Evolutionary conservation across 1,284 basidiomycete genomes (phyloP), one percentile per base, ranked within the genome.

Genomic region (Rugiboletus extremiorientalis): DNA sequence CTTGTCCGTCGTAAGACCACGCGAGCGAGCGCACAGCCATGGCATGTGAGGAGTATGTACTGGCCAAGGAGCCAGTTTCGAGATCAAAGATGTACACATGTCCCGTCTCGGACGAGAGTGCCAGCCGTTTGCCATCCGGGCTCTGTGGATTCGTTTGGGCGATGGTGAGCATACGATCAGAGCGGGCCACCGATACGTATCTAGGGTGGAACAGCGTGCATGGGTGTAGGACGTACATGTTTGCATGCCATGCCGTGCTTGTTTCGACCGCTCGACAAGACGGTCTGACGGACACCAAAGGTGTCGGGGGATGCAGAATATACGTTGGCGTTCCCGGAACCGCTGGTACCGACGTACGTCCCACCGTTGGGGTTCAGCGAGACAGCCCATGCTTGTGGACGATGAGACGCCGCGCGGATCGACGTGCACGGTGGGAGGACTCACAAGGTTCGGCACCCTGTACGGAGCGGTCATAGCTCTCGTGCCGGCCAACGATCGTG

Each of bases 231-330:
- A 82, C 89, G 65, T 71, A 94, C 93, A 77, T 92, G 84, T 68
- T 82, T 77, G 65, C 90, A 85, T 52, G 78, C 81, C 85, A 95
- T 89, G 40, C 92, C 92, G 67, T 92, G 94, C 70, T 89, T 94
- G 61, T 78, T 84, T 65, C 89, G 83, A 11, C 89, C 90, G 36
- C 84, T 85, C 22, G 86, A 75, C 15, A 93, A 73, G 34, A 78
- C 79, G 14, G 80, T 69, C 28, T 84, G 72, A 30, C 77, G 78
- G 63, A 83, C 75, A 37, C 89, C 89, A 67, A 94, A 89, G 43
- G 81, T 79, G 11, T 77, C 77, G 2, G 79, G 69, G 52, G 79
- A 77, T 5, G 85, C 82, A 25, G 85, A 89, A 67, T 86, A 85
- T 54, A 91, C 80, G 20, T 76, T 79, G 51, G 94, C 76, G 59